Evolutionary conservation across 2,329 filamentous ascomycete genomes (phyloP), one percentile per base, ranked within the genome.

Genomic region (Xylaria sp.): DNA sequence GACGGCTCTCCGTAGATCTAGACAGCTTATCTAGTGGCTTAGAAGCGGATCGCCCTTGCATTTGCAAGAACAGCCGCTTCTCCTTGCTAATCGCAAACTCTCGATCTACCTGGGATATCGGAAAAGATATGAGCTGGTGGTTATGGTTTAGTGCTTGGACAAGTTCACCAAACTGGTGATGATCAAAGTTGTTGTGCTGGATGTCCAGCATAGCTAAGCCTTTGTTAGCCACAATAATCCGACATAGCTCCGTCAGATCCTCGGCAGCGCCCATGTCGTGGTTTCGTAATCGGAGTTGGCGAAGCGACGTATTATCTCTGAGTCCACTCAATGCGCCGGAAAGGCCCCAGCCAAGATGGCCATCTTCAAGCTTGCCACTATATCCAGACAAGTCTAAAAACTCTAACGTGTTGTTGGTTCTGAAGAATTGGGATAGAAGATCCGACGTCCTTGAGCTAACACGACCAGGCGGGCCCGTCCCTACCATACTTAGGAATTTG

Each of bases 351-450:
- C 86, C 86, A 10, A 89, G 81, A 67, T 87, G 84, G 0, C 85
- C 84, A 70, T 89, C 87, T 71, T 89, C 87, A 7, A 89, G 79
- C 75, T 87, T 88, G 54, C 86, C 85, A 56, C 84, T 84, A 73
- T 85, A 88, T 1, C 87, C 87, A 0, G 87, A 89, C 8, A 89
- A 78, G 71, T 89, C 87, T 2, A 89, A 81, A 66, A 82, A 87
- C n/a, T 81, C 83, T 54, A 89, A 78, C 0, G 83, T 84, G 8
- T 78, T 76, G 75, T 89, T 89, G 31, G 80, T 78, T n/a, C 82
- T 80, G 51, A 89, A 86, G 60, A 89, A 84, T 4, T 82, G 79
- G 31, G 84, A 83, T 0, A 89, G 78, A 0, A 85, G 82, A 51
- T 81, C 78, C 61, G 84, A 84, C 1, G 86, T 84, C n/a, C 82